A percentile compares a stretch with the other conserved stretches of the same genome.
These are phyloP conservation scores for Pythium brassicae DNA, from an alignment of 352 stramenopile species.

Conservation along the genomic window DNA sequence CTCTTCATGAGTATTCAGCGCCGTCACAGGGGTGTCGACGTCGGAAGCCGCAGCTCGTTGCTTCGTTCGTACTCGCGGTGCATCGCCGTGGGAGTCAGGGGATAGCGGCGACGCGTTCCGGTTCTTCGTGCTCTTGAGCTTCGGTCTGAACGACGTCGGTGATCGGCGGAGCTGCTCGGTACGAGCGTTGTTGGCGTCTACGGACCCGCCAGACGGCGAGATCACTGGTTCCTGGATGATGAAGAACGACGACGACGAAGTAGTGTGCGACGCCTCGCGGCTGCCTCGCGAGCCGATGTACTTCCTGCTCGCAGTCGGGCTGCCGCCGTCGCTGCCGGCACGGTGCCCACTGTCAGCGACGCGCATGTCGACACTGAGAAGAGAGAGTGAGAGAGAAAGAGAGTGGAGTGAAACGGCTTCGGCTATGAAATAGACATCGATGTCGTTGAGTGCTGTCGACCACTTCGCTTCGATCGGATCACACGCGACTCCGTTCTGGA, in stretches of 20 bases:
- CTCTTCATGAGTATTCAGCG: slow-evolving; percentile 11
- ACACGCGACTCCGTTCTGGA: slow-evolving; percentile 15
- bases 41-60: neutral
- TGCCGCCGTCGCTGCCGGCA: neutral
- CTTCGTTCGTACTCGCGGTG: neutral
- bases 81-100: neutral
- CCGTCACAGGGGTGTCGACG: neutral
- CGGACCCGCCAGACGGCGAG: slow-evolving; percentile 23
- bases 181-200: neutral
- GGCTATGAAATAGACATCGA: slow-evolving; percentile 12
- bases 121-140: slow-evolving; percentile 11
- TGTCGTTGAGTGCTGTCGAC: too few species aligned
- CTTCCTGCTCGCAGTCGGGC: neutral
- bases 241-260: slow-evolving; percentile 49
- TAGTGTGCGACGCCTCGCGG: neutral
- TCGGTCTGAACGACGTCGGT: neutral
- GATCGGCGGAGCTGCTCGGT: neutral
- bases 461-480: slow-evolving; percentile 18
- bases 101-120: neutral
- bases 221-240: slow-evolving; percentile 58
- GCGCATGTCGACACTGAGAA: neutral
- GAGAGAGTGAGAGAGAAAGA: neutral
- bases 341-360: neutral
- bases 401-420: neutral
- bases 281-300: neutral